Percentiles rank a stretch among this genome's conserved stretches.
phyloP scores from a whole-genome alignment of 768 basidiomycete genomes.

The Crepidotus variabilis region DNA sequence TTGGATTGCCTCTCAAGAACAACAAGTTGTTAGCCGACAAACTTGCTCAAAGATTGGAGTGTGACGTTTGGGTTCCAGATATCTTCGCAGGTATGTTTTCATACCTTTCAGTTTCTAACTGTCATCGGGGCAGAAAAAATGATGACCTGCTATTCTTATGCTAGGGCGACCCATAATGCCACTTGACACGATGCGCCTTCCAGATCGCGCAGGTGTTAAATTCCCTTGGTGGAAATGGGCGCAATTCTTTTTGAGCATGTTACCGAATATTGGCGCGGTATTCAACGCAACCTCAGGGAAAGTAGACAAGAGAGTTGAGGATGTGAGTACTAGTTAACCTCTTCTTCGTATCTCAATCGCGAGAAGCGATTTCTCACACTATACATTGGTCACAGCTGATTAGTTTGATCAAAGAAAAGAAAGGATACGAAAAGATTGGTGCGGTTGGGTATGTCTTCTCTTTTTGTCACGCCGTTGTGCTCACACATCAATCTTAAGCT shows the following conservation, averaged over 20 bases:
- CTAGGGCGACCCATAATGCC: constrained; percentile 31
- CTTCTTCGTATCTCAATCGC: background rate
- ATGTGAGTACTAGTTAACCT: background rate
- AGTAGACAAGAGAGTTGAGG: background rate
- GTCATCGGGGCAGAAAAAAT: no score
- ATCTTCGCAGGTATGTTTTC: constrained; percentile 37
- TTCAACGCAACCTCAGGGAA: background rate
- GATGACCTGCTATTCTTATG: no score
- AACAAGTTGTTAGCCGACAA: constrained; percentile 50
- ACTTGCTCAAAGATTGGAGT: constrained; percentile 36
- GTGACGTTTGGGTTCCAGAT: constrained; percentile 60
- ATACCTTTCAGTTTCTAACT: no score
- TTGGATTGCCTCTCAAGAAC: constrained; percentile 48
- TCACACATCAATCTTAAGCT: constrained; percentile 20
- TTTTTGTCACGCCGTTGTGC: background rate
- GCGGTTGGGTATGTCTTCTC: constrained; percentile 32
- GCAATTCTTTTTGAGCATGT: constrained; percentile 22
- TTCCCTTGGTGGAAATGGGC: constrained; percentile 26
- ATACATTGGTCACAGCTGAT: constrained; percentile 26
- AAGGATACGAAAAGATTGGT: constrained; percentile 39
- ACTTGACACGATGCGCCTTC: background rate
- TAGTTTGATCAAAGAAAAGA: constrained; percentile 29
- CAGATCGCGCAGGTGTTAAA: constrained; percentile 12
- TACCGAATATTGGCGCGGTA: background rate
- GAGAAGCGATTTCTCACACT: background rate